Evolutionary conservation across 495 filamentous ascomycete species (phyloP), one percentile per base, ranked within the genome.

Genomic region (Barbatosphaeria neglecta): DNA sequence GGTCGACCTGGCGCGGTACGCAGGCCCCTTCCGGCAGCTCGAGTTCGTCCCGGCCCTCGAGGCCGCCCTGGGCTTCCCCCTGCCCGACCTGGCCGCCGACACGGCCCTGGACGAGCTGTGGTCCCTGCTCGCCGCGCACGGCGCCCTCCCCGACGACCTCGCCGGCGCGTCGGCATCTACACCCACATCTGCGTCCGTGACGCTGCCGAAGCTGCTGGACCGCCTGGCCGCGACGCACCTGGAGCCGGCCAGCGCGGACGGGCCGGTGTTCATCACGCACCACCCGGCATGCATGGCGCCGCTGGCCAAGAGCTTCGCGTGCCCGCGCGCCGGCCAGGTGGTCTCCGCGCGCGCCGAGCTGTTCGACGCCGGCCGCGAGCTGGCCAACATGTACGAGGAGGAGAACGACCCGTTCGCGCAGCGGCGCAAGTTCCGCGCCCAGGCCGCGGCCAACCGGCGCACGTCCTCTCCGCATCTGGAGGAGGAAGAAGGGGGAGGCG

Each of bases 301-400:
- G 1, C 80, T 98, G 35, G 80, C 90, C 13, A 98, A 98, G 66
- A 87, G 84, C 22, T 93, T 87, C 67, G 24, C 58, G 18, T 74
- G 76, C 54, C 74, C 77, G 1, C 57, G 55, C 2, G 86, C 77
- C 0, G 63, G 71, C n/a, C 87, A 94, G 51, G 46, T 61, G 7
- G 65, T 79, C 8, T 81, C 88, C 3, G 85, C 87, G 3, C 82
- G 92, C 35, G 85, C 82, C 2, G 92, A 98, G 61, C 78, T 98
- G 31, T 97, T 96, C 66, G 76, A 95, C 56, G 59, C 74, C 35
- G 80, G 82, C 13, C 72, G 74, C 39, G 92, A 98, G 56, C 66
- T 94, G 25, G 85, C 90, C 8, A 98, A 98, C 61, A 87, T 84
- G 56, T 98, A 98, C 68, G 92, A 98, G 65, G 92, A 98, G 66